These are phyloP conservation scores for Cichorium intybus DNA, from an alignment of 140 eudicot genomes.

Conservation along the genomic window DNA sequence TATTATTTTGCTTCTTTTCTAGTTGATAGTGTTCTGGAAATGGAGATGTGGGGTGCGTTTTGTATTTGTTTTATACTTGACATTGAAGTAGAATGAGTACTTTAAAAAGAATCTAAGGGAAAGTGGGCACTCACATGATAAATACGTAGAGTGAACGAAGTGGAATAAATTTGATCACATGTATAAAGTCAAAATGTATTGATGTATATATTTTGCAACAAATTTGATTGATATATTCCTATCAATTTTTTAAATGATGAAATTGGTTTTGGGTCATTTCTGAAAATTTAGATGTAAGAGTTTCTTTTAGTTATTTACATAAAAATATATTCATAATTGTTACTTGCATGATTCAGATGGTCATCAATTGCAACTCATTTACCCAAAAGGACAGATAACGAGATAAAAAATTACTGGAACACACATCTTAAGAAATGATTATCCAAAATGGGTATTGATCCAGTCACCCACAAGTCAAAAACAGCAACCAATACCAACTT, in stretches of 20 bases:
- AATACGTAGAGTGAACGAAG: conserved; percentile 7
- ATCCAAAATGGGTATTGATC: conserved; percentile 69
- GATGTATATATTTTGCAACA: not conserved
- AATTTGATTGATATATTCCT: not conserved
- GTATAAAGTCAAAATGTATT: not conserved
- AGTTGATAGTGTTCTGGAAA: not conserved
- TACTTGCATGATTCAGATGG: conserved; percentile 47
- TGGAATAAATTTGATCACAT: not conserved
- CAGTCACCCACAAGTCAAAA: conserved; percentile 59
- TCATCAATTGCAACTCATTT: conserved; percentile 60
- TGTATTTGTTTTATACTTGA: no score
- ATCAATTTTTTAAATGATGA: not conserved
- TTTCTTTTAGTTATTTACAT: not conserved
- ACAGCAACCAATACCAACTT: conserved; percentile 34
- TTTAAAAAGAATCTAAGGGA: not conserved
- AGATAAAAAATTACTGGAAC: conserved; percentile 72
- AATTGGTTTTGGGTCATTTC: no score
- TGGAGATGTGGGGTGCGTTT: not conserved
- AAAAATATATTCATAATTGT: not conserved
- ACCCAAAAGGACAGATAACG: conserved; percentile 74
- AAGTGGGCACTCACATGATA: conserved; percentile 22
- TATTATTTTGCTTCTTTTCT: not conserved
- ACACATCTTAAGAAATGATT: conserved; percentile 60
- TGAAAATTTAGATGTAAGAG: no score
- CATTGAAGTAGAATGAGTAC: not conserved